Conservation (phyloP, 2,329 filamentous ascomycete genomes). For the Phialophora chinensis region DNA sequence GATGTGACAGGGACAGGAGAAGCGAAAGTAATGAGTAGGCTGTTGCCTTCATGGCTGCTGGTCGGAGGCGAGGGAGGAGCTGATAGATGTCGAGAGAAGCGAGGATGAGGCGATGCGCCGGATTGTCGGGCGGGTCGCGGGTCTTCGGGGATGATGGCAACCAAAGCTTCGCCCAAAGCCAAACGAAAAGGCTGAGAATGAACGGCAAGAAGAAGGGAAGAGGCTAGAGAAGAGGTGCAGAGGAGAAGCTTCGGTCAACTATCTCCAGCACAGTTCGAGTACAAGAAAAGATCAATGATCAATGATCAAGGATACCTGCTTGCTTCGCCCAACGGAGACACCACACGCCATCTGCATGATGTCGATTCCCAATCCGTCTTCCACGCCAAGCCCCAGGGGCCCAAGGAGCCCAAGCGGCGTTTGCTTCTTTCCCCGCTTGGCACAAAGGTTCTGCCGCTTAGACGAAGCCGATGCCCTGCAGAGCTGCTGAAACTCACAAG, state of each 20-base stretch:
- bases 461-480: not conserved
- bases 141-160: no score
- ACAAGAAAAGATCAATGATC: not conserved
- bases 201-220: constrained; percentile 13
- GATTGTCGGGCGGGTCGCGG: not conserved
- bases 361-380: not conserved
- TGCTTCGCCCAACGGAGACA: not conserved
- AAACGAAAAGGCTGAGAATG: constrained; percentile 4
- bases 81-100: constrained; percentile 4
- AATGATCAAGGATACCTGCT: not conserved
- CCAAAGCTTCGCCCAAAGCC: not conserved
- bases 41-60: constrained; percentile 27
- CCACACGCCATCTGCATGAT: not conserved
- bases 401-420: not conserved
- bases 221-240: not conserved
- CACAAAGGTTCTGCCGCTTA: not conserved
- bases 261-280: not conserved
- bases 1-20: constrained; percentile 26
- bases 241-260: not conserved
- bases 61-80: not conserved
- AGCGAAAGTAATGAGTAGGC: constrained; percentile 21
- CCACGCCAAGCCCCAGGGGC: no score
- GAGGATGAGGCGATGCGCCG: not conserved
- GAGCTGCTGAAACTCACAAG: not conserved
- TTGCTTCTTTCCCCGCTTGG: constrained; percentile 3